A percentile compares a stretch with the other conserved stretches of the same genome.
Evolutionary conservation across 768 basidiomycete species (phyloP).

Genomic region (Naganishia randhawae): DNA sequence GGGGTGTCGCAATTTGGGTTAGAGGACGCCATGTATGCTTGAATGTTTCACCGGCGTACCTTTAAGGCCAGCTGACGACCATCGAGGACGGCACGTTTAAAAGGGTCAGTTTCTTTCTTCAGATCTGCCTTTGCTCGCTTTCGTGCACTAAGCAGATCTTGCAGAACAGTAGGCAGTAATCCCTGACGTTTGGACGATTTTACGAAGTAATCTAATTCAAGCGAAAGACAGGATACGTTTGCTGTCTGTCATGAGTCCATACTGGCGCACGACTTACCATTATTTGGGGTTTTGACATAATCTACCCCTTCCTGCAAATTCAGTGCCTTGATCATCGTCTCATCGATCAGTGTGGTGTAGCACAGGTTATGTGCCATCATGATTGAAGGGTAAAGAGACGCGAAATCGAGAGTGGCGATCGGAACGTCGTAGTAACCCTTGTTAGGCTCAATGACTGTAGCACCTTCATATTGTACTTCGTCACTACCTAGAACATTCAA

Average conservation of each 20-base stretch:
- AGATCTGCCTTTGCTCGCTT: constrained; percentile 93
- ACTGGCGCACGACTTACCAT: constrained; percentile 60
- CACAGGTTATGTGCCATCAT: constrained; percentile 99
- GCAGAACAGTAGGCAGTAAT: constrained; percentile 81
- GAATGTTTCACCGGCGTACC: constrained; percentile 53
- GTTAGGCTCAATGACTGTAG: constrained; percentile 94
- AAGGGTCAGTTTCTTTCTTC: constrained; percentile 94
- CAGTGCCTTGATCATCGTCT: constrained; percentile 69
- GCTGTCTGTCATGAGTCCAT: background rate
- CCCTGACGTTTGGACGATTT: constrained; percentile 73
- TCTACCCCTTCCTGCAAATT: constrained; percentile 76
- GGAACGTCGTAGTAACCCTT: constrained; percentile 95
- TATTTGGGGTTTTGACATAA: constrained; percentile 92
- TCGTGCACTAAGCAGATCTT: constrained; percentile 86
- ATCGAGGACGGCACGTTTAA: constrained; percentile 93
- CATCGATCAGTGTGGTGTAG: constrained; percentile 92
- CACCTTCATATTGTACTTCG: constrained; percentile 91
- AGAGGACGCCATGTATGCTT: background rate
- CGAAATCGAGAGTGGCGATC: constrained; percentile 97
- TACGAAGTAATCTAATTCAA: constrained; percentile 73
- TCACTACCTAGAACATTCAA: constrained; percentile 65
- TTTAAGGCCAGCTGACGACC: constrained; percentile 96
- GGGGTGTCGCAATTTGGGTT: background rate
- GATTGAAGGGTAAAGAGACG: constrained; percentile 96
- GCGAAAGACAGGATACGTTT: background rate